A percentile compares a stretch with the other conserved stretches of the same genome.
Conservation (phyloP, 495 filamentous ascomycete species). For the Neurospora sp. region DNA sequence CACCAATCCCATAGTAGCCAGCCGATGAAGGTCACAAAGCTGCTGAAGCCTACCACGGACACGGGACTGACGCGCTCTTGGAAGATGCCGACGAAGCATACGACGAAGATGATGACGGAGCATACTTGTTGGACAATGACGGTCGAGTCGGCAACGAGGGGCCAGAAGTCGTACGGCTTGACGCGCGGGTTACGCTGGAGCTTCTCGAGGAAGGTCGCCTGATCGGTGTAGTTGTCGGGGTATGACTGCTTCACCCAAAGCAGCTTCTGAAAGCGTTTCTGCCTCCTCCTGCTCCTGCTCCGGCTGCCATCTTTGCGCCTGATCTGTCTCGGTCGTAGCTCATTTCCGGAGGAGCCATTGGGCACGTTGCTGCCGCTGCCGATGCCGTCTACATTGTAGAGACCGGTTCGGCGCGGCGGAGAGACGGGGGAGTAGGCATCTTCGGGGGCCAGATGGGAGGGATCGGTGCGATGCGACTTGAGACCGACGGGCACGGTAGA, state of each 20-base stretch:
- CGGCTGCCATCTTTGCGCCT: constrained; percentile 26
- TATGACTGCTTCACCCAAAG: constrained; percentile 97
- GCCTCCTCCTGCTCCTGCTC: constrained; percentile 42
- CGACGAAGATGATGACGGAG: constrained; percentile 86
- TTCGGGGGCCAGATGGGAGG: constrained; percentile 62
- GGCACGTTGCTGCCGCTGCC: constrained; percentile 12
- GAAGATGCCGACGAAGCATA: constrained; percentile 85
- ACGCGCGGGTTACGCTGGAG: constrained; percentile 91
- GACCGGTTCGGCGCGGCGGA: constrained; percentile 43
- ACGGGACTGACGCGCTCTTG: constrained; percentile 77
- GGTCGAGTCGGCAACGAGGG: constrained; percentile 85
- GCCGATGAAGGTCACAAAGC: constrained; percentile 70
- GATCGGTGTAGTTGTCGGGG: constrained; percentile 97
- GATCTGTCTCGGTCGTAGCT: constrained; percentile 12
- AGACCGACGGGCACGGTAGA: constrained; percentile 30
- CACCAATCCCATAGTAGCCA: constrained; percentile 90
- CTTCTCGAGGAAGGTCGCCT: constrained; percentile 89
- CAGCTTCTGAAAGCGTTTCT: constrained; percentile 83
- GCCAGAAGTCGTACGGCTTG: constrained; percentile 96
- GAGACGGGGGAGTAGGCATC: constrained; percentile 64
- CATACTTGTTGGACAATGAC: constrained; percentile 96
- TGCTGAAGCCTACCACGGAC: constrained; percentile 75
- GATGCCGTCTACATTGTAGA: constrained; percentile 25
- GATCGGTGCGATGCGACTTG: constrained; percentile 30
- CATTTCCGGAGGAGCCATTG: background rate